A percentile compares a stretch with the other conserved stretches of the same genome.
phyloP scores from a whole-genome alignment of 495 filamentous ascomycete species.

The Opeltia flavorubescens region DNA sequence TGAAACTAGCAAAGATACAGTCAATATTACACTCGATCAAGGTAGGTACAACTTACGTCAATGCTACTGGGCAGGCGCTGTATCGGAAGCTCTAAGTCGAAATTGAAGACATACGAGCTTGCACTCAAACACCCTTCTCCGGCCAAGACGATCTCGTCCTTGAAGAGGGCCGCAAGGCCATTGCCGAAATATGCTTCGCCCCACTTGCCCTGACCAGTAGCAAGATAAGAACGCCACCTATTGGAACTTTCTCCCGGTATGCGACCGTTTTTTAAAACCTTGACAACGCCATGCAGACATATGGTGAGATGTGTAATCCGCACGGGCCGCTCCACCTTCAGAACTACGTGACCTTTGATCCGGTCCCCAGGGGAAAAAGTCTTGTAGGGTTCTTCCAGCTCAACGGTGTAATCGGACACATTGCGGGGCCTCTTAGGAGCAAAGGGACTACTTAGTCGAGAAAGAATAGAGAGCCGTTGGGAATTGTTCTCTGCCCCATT shows the following conservation, averaged over 20 bases:
- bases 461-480: constrained; percentile 8
- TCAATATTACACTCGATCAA: background rate
- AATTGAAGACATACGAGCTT: constrained; percentile 83
- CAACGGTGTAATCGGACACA: constrained; percentile 64
- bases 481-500: background rate
- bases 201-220: constrained; percentile 39
- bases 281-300: constrained; percentile 74
- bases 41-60: constrained; percentile 47
- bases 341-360: constrained; percentile 58
- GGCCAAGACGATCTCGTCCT: constrained; percentile 80
- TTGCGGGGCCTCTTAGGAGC: constrained; percentile 47
- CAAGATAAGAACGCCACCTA: constrained; percentile 31
- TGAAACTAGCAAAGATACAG: constrained; percentile 54
- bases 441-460: constrained; percentile 48
- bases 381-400: constrained; percentile 72
- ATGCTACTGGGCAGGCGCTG: constrained; percentile 81
- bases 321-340: constrained; percentile 68
- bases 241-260: constrained; percentile 43
- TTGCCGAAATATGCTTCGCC: constrained; percentile 60
- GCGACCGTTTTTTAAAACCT: constrained; percentile 67
- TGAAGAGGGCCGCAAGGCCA: constrained; percentile 74
- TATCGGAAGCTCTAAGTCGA: constrained; percentile 69
- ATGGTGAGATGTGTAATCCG: constrained; percentile 86
- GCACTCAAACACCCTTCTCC: constrained; percentile 78
- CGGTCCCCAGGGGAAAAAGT: constrained; percentile 60